Conservation (phyloP, 345 rosid species). For the Ailanthus altissimus region DNA sequence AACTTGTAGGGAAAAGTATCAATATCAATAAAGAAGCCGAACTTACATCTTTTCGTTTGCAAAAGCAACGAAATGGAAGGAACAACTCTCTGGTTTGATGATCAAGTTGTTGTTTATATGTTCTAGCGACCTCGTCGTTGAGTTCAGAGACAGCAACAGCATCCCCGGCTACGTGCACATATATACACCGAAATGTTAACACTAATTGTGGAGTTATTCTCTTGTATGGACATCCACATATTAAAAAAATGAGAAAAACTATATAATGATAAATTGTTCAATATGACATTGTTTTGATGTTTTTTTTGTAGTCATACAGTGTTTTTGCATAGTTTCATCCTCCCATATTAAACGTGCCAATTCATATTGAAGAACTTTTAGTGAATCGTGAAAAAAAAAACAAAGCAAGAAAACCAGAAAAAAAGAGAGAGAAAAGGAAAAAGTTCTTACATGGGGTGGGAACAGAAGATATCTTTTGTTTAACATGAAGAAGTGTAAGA, state of each 20-base stretch:
- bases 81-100: constrained; percentile 53
- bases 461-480: constrained; percentile 38
- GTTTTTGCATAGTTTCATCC: no score
- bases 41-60: constrained; percentile 75
- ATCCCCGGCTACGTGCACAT: constrained; percentile 41
- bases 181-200: no score
- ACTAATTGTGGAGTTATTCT: no score
- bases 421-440: neutral
- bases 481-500: constrained; percentile 73
- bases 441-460: constrained; percentile 40
- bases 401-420: neutral
- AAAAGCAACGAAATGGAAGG: constrained; percentile 87
- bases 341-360: no score
- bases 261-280: no score
- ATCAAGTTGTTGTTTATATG: constrained; percentile 31
- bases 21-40: neutral
- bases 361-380: no score
- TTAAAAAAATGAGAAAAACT: no score
- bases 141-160: constrained; percentile 27
- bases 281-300: no score
- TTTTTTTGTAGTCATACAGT: no score
- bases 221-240: no score
- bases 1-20: no score
- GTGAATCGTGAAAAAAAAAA: no score
- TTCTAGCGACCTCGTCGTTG: constrained; percentile 32